Percentiles rank a stretch among this genome's conserved stretches.
phyloP scores from a whole-genome alignment of 2,329 filamentous ascomycete species.

The Pseudopyrenochaeta lycopersici region DNA sequence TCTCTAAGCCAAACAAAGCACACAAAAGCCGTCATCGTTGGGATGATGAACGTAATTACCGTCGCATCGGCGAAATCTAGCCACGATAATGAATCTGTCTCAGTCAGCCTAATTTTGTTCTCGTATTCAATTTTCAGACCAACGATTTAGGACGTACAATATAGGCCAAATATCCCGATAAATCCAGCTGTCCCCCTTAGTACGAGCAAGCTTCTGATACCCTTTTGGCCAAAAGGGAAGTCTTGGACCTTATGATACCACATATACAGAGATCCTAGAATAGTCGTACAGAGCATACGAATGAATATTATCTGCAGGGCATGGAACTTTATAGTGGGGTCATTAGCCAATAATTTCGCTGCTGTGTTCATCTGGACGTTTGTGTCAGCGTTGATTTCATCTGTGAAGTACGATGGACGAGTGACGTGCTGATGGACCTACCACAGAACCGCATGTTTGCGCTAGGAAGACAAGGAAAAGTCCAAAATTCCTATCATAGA shows the following conservation, averaged over 20 bases:
- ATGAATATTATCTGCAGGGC: constrained; percentile 73
- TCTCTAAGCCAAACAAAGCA: constrained; percentile 78
- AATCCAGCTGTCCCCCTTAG: constrained; percentile 36
- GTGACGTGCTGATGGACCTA: constrained; percentile 4
- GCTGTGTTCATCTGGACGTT: constrained; percentile 32
- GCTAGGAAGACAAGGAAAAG: constrained; percentile 34
- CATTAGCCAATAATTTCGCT: constrained; percentile 35
- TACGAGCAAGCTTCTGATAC: constrained; percentile 26
- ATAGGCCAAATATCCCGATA: constrained; percentile 37
- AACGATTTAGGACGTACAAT: constrained; percentile 24
- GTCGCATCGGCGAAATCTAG: constrained; percentile 85
- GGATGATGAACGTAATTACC: constrained; percentile 84
- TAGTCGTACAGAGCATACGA: constrained; percentile 75
- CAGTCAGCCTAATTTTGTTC: constrained; percentile 1
- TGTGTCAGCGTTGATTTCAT: not conserved
- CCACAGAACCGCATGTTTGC: constrained; percentile 50
- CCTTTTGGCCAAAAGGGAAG: constrained; percentile 31
- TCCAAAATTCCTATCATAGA: constrained; percentile 35
- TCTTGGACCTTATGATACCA: constrained; percentile 62
- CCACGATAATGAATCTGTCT: constrained; percentile 70
- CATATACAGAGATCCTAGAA: constrained; percentile 75
- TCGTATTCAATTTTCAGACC: not conserved
- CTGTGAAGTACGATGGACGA: not conserved
- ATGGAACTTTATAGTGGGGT: constrained; percentile 36
- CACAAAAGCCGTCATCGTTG: constrained; percentile 78